Percentiles rank a stretch among this genome's conserved stretches.
Evolutionary conservation across 2,329 filamentous ascomycete genomes (phyloP).

Genomic region (Calonectria crousiana): DNA sequence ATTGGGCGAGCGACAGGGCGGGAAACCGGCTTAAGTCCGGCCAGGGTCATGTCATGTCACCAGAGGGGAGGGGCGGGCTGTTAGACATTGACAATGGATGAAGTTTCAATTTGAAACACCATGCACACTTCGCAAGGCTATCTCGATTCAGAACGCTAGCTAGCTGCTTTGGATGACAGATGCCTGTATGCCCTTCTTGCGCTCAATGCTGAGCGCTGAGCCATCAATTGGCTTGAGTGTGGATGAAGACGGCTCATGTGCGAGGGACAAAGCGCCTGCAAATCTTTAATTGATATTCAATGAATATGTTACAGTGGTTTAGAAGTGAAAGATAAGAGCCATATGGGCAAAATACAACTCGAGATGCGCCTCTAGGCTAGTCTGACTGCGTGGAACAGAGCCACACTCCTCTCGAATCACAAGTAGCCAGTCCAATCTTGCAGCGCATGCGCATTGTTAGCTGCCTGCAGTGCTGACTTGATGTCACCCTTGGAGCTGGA

Average conservation of each 20-base stretch:
- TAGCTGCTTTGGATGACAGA: background rate
- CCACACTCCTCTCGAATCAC: background rate
- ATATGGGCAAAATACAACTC: background rate
- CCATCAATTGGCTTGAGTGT: background rate
- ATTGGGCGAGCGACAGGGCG: too few species aligned
- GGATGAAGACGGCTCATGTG: background rate
- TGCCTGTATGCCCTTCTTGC: background rate
- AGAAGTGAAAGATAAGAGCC: background rate
- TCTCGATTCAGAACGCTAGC: background rate
- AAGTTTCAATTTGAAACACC: background rate
- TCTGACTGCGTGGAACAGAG: background rate
- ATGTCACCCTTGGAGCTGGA: slow-evolving; percentile 2
- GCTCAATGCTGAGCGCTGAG: background rate
- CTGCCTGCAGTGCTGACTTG: background rate
- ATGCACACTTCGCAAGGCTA: background rate
- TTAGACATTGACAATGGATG: background rate
- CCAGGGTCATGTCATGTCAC: background rate
- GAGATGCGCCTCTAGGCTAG: background rate
- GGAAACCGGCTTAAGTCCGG: background rate
- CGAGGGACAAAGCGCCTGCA: background rate
- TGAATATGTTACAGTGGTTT: background rate
- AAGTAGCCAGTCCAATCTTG: background rate
- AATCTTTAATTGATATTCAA: background rate
- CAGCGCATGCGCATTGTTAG: background rate
- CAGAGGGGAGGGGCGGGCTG: background rate